Evolutionary conservation across 192 early-diverging fungal species (phyloP).

Genomic region (Pecoramyces ruminantium): DNA sequence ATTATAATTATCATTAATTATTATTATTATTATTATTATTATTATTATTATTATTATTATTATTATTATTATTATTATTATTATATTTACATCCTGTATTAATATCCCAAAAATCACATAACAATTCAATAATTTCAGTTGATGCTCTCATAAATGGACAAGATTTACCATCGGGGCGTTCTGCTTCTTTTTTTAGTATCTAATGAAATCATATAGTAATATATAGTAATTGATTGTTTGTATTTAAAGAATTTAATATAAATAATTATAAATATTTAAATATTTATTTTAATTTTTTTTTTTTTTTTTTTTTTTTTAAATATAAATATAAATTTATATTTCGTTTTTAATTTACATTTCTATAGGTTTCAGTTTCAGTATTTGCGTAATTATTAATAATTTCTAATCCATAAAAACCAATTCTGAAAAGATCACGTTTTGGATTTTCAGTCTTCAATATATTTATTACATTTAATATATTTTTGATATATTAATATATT

Average conservation of each 20-base stretch:
- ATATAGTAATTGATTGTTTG: slow-evolving; percentile 8
- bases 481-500: too few species aligned
- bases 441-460: slow-evolving; percentile 31
- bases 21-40: not conserved
- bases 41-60: not conserved
- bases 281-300: not conserved
- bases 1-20: slow-evolving; percentile 1
- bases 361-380: slow-evolving; percentile 18
- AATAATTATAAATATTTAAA: not conserved
- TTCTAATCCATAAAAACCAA: slow-evolving; percentile 46
- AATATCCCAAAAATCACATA: slow-evolving; percentile 53
- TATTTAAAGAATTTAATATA: not conserved
- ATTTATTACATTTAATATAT: too few species aligned
- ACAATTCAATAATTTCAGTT: slow-evolving; percentile 44
- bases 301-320: slow-evolving; percentile 10
- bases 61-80: not conserved
- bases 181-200: slow-evolving; percentile 17
- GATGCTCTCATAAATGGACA: slow-evolving; percentile 44
- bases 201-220: too few species aligned
- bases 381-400: slow-evolving; percentile 35
- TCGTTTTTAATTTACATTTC: not conserved
- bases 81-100: slow-evolving; percentile 36
- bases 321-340: not conserved
- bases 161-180: slow-evolving; percentile 8
- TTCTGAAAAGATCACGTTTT: slow-evolving; percentile 35